A percentile compares a stretch with the other conserved stretches of the same genome.
Evolutionary conservation across 1,284 basidiomycete genomes (phyloP).

Genomic region (Rhodotorula sp.): DNA sequence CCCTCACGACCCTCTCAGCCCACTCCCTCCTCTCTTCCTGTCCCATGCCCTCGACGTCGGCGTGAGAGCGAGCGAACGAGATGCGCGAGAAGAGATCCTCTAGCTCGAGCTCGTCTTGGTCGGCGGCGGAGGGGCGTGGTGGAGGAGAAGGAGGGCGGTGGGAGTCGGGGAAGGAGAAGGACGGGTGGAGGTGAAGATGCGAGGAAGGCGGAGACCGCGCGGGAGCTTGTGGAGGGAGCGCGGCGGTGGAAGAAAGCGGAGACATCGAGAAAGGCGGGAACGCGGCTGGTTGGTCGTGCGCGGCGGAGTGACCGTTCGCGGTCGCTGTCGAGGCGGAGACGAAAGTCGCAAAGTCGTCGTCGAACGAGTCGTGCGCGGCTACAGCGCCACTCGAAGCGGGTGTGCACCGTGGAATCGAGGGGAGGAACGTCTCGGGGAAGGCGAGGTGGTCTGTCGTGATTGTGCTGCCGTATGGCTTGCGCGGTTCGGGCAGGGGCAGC

Average conservation of each 20-base stretch:
- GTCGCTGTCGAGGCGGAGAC: not conserved
- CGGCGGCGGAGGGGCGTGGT: no score
- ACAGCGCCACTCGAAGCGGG: no score
- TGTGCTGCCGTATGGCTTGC: not conserved
- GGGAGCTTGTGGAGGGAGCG: not conserved
- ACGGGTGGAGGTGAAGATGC: not conserved
- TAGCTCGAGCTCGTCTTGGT: not conserved
- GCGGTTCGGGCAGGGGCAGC: not conserved
- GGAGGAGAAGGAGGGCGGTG: not conserved
- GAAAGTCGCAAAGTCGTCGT: conserved; percentile 37
- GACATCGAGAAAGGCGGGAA: not conserved
- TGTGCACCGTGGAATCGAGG: not conserved
- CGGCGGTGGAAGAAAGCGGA: not conserved
- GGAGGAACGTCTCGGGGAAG: conserved; percentile 17
- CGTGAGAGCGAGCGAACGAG: not conserved
- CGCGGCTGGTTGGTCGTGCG: no score
- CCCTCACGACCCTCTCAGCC: conserved; percentile 20
- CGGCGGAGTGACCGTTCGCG: not conserved
- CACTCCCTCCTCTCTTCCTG: conserved; percentile 16
- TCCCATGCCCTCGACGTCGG: not conserved
- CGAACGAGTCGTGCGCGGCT: conserved; percentile 5
- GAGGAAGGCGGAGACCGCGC: not conserved
- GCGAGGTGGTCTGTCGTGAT: not conserved
- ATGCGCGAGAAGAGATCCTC: conserved; percentile 4
- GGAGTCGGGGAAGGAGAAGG: conserved; percentile 10